Base-by-base conservation (phyloP, 306 rosid species). In the Prinsepia uniflora region DNA sequence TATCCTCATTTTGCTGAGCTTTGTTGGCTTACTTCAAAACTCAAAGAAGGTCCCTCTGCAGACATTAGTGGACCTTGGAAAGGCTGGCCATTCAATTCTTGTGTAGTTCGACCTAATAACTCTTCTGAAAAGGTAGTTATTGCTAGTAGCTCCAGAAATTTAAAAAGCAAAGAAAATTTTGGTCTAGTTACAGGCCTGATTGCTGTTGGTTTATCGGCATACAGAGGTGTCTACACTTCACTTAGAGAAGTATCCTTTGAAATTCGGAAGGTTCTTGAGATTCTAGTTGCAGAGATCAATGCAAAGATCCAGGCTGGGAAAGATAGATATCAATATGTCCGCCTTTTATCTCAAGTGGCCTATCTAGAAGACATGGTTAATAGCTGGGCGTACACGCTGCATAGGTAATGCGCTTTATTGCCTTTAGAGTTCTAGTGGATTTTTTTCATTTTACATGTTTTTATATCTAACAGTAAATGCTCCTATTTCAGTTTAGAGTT, bases 1-100 rank as follows among this genome's bases (percentile, higher is more conserved):
- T 91, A 83, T 81, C 99, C 99, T 15, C 97, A 94, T 82, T 94
- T 94, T 73, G 92, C 97, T 54, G 99, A 90, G 79, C 96, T 94
- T 61, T 94, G 99, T 78, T 91, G 97, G 99, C 83, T 91, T 84
- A 94, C 99, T 6, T 94, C 99, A 55, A 94, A 91, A 67, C 79
- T 94, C 72, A 86, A 87, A 75, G 95, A 87, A 72, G 99, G 97
- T 76, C 97, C 99, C 58, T 83, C 76, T 76, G 88, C 92, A 63
- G 97, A 94, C 68, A 81, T 81, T 68, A 91, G 80, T 76, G 99
- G 99, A 44, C 97, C 96, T 41, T 94, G 99, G 99, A 94, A 83
- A 83, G 95, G 96, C 42, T 94, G 99, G 99, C 97, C 98, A 70
- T 94, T 94, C 81, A 91, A 94, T 81, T 89, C 99, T 41, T 94